These are phyloP conservation scores for Coniochaeta sp. DNA, from an alignment of 2,329 filamentous ascomycete genomes.

Conservation along the genomic window DNA sequence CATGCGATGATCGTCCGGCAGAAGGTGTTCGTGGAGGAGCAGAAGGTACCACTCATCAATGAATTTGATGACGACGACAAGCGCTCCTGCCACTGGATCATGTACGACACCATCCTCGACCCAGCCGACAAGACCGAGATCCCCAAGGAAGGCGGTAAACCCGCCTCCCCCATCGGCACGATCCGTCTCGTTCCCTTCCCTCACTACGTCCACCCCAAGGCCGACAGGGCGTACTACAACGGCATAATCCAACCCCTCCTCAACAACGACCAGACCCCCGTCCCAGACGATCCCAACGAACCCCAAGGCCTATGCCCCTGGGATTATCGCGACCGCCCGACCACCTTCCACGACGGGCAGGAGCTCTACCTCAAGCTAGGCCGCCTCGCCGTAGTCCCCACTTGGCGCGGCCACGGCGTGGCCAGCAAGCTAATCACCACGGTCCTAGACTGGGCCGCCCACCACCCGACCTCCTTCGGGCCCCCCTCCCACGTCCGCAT, in stretches of 20 bases:
- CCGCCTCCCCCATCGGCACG: conserved; percentile 58
- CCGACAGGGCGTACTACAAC: conserved; percentile 41
- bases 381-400: conserved; percentile 61
- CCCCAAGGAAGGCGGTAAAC: too few species aligned
- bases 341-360: conserved; percentile 47
- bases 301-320: conserved; percentile 2
- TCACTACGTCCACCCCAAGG: conserved; percentile 56
- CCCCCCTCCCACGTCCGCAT: conserved; percentile 11
- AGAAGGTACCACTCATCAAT: conserved; percentile 51
- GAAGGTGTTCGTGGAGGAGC: conserved; percentile 54
- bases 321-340: conserved; percentile 32
- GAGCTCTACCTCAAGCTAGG: conserved; percentile 82
- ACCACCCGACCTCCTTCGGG: conserved; percentile 50
- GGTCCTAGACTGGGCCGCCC: conserved; percentile 59
- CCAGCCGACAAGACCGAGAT: conserved; percentile 31
- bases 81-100: conserved; percentile 78
- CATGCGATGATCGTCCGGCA: conserved; percentile 59
- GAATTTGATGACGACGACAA: conserved; percentile 79
- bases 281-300: conserved; percentile 15
- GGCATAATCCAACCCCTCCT: conserved; percentile 24
- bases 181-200: conserved; percentile 78
- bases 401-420: conserved; percentile 60
- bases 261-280: conserved; percentile 7
- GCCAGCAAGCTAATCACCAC: conserved; percentile 59
- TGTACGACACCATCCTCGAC: conserved; percentile 55